Conservation (phyloP, 495 filamentous ascomycete species). For the Acidiella bohemica region DNA sequence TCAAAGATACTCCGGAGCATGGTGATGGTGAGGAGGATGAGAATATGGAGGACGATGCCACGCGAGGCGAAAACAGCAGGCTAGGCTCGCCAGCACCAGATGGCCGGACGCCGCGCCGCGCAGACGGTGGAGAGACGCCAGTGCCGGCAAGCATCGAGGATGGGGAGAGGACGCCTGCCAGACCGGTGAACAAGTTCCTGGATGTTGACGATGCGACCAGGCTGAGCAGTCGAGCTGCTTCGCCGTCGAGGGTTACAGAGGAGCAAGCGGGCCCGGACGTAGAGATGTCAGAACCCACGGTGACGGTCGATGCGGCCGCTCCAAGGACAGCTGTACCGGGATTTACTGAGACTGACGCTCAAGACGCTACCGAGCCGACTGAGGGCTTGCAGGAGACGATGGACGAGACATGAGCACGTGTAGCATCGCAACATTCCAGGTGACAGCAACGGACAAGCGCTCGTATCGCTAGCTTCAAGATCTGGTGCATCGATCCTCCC, state of each 20-base stretch:
- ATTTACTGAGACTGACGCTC: too few species aligned
- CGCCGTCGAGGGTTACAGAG: slow-evolving; percentile 2
- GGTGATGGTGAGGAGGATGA: slow-evolving; percentile 49
- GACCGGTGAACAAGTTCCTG: slow-evolving; percentile 30
- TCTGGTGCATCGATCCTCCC: too few species aligned
- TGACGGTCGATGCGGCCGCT: too few species aligned
- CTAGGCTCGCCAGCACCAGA: slow-evolving; percentile 57
- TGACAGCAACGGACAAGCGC: too few species aligned
- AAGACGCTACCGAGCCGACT: slow-evolving; percentile 25
- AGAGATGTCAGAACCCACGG: too few species aligned
- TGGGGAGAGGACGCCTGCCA: slow-evolving; percentile 23
- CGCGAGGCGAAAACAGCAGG: slow-evolving; percentile 33
- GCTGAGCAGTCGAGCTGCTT: slow-evolving; percentile 8
- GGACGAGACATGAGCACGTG: slow-evolving; percentile 42
- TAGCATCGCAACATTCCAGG: too few species aligned
- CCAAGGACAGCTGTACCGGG: too few species aligned
- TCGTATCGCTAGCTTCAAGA: too few species aligned
- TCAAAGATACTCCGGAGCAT: slow-evolving; percentile 74
- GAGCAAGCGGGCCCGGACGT: slow-evolving; percentile 9
- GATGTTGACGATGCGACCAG: slow-evolving; percentile 25
- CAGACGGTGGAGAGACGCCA: slow-evolving; percentile 32
- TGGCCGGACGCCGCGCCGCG: slow-evolving; percentile 12
- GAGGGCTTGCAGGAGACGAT: slow-evolving; percentile 42
- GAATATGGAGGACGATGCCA: slow-evolving; percentile 50
- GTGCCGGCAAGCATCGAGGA: slow-evolving; percentile 36